Conservation (phyloP, 2,329 filamentous ascomycete species). For the Trichoderma atrobrunneum region DNA sequence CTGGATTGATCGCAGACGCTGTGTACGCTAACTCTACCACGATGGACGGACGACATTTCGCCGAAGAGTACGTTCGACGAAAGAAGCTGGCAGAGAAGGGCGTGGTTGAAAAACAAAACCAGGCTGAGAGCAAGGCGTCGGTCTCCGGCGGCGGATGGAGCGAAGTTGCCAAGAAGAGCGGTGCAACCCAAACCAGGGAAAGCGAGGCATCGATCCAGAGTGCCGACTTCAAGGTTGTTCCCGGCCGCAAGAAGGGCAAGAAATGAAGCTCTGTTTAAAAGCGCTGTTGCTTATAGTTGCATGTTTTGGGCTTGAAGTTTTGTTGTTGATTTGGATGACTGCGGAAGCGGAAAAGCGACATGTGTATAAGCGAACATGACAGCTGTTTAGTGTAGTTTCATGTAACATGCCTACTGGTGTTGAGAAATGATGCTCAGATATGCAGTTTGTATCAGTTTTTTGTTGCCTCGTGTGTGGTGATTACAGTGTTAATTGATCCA, state of each 20-base stretch:
- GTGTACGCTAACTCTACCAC: slow-evolving; percentile 85
- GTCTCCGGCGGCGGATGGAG: slow-evolving; percentile 73
- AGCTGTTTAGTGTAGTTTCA: not conserved
- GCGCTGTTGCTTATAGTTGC: not conserved
- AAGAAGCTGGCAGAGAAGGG: slow-evolving; percentile 93
- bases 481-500: not conserved
- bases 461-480: not conserved
- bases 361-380: not conserved
- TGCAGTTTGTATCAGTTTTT: not conserved
- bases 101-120: slow-evolving; percentile 71
- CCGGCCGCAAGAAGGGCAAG: slow-evolving; percentile 87
- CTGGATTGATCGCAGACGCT: slow-evolving; percentile 81
- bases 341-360: not conserved
- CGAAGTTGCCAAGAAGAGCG: slow-evolving; percentile 94
- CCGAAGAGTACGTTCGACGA: slow-evolving; percentile 88
- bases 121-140: slow-evolving; percentile 50
- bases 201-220: slow-evolving; percentile 40
- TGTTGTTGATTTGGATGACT: not conserved
- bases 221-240: slow-evolving; percentile 83
- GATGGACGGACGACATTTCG: slow-evolving; percentile 89
- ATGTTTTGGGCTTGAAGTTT: not conserved
- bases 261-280: slow-evolving; percentile 48
- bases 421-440: not conserved
- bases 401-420: not conserved
- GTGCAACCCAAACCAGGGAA: slow-evolving; percentile 41